Evolutionary conservation across 306 rosid genomes (phyloP).

Genomic region (Coriaria nepalensis): DNA sequence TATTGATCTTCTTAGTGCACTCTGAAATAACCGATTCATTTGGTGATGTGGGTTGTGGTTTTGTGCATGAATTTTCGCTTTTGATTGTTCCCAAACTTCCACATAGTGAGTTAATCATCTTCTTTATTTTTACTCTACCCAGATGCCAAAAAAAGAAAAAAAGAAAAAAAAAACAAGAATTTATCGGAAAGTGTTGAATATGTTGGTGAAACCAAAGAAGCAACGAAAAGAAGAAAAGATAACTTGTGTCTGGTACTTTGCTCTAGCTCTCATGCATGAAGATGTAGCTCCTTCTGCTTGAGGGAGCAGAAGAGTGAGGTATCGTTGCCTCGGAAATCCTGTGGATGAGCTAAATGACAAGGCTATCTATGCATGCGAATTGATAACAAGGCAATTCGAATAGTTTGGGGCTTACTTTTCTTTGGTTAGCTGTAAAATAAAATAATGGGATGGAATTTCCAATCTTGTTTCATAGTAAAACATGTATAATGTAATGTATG

Average conservation of each 20-base stretch:
- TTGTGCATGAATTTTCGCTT: slow-evolving; percentile 42
- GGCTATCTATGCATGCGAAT: too few species aligned
- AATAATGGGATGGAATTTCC: too few species aligned
- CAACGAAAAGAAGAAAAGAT: not conserved
- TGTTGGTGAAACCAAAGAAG: too few species aligned
- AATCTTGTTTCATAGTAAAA: not conserved
- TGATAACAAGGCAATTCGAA: slow-evolving; percentile 18
- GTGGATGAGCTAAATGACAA: slow-evolving; percentile 6
- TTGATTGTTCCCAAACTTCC: slow-evolving; percentile 54
- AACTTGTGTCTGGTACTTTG: not conserved
- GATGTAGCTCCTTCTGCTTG: not conserved
- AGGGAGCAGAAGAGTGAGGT: not conserved
- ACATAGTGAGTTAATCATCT: slow-evolving; percentile 64
- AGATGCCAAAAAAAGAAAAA: slow-evolving; percentile 8
- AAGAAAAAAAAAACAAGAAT: not conserved
- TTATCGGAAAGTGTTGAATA: not conserved
- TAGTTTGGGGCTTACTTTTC: not conserved
- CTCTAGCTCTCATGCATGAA: slow-evolving; percentile 14
- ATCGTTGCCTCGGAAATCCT: slow-evolving; percentile 8
- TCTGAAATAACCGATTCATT: slow-evolving; percentile 33
- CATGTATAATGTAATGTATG: too few species aligned
- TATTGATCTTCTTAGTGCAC: not conserved
- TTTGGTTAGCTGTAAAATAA: not conserved
- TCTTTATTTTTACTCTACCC: slow-evolving; percentile 3
- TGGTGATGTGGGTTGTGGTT: slow-evolving; percentile 31